Evolutionary conservation across 2,329 filamentous ascomycete species (phyloP).

Genomic region (Diatrype stigma): DNA sequence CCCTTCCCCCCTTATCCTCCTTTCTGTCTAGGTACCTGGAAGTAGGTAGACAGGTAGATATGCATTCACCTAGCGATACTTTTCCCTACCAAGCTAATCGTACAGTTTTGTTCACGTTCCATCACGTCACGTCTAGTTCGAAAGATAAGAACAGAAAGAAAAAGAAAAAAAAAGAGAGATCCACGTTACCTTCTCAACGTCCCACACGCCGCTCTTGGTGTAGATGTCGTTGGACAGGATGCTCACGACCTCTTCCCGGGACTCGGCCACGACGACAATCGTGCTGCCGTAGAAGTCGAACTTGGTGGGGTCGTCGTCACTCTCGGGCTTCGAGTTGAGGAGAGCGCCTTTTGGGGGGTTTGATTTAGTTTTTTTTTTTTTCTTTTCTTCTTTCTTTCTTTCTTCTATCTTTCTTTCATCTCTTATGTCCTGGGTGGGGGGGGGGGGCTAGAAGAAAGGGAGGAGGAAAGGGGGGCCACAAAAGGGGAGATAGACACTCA

Average conservation of each 20-base stretch:
- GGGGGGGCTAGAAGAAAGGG: background rate
- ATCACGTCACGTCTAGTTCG: too few species aligned
- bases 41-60: too few species aligned
- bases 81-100: background rate
- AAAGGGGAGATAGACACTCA: slow-evolving; percentile 28
- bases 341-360: slow-evolving; percentile 57
- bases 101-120: too few species aligned
- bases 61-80: too few species aligned
- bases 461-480: background rate
- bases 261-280: slow-evolving; percentile 62
- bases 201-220: slow-evolving; percentile 70
- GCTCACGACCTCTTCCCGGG: slow-evolving; percentile 65
- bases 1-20: too few species aligned
- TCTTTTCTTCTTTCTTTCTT: slow-evolving; percentile 1
- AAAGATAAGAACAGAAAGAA: slow-evolving; percentile 2
- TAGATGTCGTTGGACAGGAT: slow-evolving; percentile 71
- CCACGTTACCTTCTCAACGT: slow-evolving; percentile 65
- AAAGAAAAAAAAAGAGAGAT: slow-evolving; percentile 10
- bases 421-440: background rate
- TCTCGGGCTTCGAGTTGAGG: slow-evolving; percentile 60
- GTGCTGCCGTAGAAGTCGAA: slow-evolving; percentile 69
- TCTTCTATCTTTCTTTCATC: background rate
- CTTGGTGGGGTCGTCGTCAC: slow-evolving; percentile 41
- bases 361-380: background rate
- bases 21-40: too few species aligned